Percentiles rank a stretch among this genome's conserved stretches.
Conservation (phyloP, 164 flowering plant species). For the Warburgia ugandensis region DNA sequence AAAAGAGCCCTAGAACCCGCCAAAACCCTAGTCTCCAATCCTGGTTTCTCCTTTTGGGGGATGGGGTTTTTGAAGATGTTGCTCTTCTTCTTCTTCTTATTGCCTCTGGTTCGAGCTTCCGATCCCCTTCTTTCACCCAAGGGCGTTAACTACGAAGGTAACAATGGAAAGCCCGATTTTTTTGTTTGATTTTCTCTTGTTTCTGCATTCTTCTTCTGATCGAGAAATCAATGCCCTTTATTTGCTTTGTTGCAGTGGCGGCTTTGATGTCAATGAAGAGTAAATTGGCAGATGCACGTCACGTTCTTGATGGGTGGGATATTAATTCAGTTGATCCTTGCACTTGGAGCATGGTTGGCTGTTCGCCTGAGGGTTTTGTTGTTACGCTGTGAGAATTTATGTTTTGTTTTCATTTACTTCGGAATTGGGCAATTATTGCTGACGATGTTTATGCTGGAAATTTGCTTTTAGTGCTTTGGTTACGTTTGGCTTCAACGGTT, state of each 20-base stretch:
- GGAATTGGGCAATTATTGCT: no score
- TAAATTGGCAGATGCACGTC: conserved; percentile 46
- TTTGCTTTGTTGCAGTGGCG: conserved; percentile 45
- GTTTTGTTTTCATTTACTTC: conserved; percentile 3
- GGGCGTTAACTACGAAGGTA: conserved; percentile 96
- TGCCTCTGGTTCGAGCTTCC: conserved; percentile 26
- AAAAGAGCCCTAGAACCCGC: neutral
- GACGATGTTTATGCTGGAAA: neutral
- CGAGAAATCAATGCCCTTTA: neutral
- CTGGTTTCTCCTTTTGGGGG: neutral
- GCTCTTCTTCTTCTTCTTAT: conserved; percentile 19
- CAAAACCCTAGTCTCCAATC: neutral
- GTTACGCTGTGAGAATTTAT: conserved; percentile 61
- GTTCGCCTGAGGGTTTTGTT: conserved; percentile 79
- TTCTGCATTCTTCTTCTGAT: neutral
- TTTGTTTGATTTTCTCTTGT: neutral
- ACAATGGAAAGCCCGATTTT: neutral
- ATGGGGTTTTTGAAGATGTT: conserved; percentile 5
- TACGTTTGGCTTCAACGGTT: neutral
- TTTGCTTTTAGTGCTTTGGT: neutral
- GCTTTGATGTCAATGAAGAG: conserved; percentile 88
- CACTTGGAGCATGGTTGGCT: conserved; percentile 90
- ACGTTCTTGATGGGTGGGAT: conserved; percentile 87
- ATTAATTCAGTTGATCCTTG: conserved; percentile 98
- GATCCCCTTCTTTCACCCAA: conserved; percentile 78